A percentile compares a stretch with the other conserved stretches of the same genome.
phyloP scores from a whole-genome alignment of 2,329 filamentous ascomycete genomes.

The Tetracladium maxilliforme region DNA sequence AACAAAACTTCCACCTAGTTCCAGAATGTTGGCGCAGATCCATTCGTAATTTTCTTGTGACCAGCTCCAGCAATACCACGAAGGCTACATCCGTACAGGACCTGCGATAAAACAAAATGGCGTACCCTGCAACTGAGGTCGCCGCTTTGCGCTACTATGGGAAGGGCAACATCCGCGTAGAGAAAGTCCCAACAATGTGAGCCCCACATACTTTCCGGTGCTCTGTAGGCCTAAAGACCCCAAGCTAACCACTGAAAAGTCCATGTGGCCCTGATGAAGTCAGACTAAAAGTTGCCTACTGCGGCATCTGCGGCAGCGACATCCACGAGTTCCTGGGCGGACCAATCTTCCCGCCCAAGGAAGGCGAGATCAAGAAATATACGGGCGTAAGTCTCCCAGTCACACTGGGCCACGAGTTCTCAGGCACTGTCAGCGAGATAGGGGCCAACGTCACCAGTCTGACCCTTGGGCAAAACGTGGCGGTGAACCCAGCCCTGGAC shows the following conservation, averaged over 20 bases:
- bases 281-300: slow-evolving; percentile 11
- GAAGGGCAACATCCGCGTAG: slow-evolving; percentile 23
- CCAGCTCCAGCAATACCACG: no score
- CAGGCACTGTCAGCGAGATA: slow-evolving; percentile 52
- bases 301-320: slow-evolving; percentile 14
- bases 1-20: no score
- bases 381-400: slow-evolving; percentile 31
- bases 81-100: no score
- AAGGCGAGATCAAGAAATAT: slow-evolving; percentile 36
- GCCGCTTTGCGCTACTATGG: slow-evolving; percentile 28
- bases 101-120: background rate
- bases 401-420: slow-evolving; percentile 72
- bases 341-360: slow-evolving; percentile 29
- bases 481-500: slow-evolving; percentile 37
- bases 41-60: no score
- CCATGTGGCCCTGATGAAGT: slow-evolving; percentile 7
- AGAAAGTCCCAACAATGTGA: slow-evolving; percentile 17
- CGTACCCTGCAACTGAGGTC: background rate
- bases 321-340: slow-evolving; percentile 32
- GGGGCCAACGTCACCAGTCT: slow-evolving; percentile 39
- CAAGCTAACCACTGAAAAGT: background rate
- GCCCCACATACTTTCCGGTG: slow-evolving; percentile 19
- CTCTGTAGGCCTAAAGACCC: slow-evolving; percentile 1
- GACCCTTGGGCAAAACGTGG: slow-evolving; percentile 29
- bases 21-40: no score